phyloP scores from a whole-genome alignment of 2,329 filamentous ascomycete species.

The Harringtonia lauricola region DNA sequence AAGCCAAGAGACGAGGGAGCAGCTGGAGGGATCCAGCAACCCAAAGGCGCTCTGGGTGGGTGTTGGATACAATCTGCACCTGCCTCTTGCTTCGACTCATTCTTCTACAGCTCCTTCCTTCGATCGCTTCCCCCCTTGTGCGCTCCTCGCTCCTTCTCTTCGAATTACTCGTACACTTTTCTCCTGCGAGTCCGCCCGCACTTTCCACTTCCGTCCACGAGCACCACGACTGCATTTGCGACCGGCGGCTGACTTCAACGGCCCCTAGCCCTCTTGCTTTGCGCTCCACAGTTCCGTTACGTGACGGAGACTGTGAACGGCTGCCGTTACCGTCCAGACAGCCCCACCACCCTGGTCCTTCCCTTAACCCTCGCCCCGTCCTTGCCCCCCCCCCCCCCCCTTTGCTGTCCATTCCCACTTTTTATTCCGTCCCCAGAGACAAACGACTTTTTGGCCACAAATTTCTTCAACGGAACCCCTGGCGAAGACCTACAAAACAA shows the following conservation, averaged over 20 bases:
- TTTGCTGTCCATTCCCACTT: too few species aligned
- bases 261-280: background rate
- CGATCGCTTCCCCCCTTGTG: background rate
- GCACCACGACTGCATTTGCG: background rate
- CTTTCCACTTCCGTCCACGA: too few species aligned
- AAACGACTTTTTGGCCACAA: too few species aligned
- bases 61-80: too few species aligned
- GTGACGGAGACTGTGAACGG: slow-evolving; percentile 5
- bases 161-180: background rate
- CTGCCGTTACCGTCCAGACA: background rate
- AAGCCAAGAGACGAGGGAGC: background rate
- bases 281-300: slow-evolving; percentile 8
- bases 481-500: too few species aligned
- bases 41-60: background rate
- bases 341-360: background rate
- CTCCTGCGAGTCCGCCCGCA: too few species aligned
- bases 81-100: too few species aligned
- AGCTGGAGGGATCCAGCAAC: background rate
- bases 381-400: too few species aligned
- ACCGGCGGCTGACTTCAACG: too few species aligned
- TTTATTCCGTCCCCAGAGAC: too few species aligned
- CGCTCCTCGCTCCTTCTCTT: background rate
- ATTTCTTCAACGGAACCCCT: too few species aligned
- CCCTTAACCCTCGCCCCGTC: background rate
- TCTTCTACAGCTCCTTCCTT: background rate